Percentiles rank a stretch among this genome's conserved stretches.
Conservation (phyloP, 2,329 filamentous ascomycete genomes). For the Daldinia sp. region DNA sequence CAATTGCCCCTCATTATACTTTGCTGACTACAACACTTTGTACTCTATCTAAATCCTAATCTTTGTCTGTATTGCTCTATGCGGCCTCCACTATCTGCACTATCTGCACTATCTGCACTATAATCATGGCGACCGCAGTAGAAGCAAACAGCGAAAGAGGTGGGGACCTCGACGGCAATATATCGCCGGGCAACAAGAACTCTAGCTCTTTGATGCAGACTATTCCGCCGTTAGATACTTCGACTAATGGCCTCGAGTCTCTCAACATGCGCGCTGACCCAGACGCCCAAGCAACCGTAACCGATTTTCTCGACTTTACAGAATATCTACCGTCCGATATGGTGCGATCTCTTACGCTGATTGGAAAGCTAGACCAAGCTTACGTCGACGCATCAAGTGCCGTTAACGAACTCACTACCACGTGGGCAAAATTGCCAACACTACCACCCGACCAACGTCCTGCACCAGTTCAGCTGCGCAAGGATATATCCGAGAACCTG, state of each 20-base stretch:
- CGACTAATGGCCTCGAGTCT: slow-evolving; percentile 56
- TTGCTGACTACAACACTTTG: neutral
- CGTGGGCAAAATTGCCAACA: slow-evolving; percentile 68
- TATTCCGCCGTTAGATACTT: slow-evolving; percentile 49
- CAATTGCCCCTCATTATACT: neutral
- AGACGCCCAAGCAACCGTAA: slow-evolving; percentile 76
- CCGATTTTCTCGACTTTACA: slow-evolving; percentile 77
- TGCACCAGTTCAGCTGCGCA: slow-evolving; percentile 64
- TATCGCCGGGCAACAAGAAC: slow-evolving; percentile 54
- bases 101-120: neutral
- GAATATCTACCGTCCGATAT: slow-evolving; percentile 77
- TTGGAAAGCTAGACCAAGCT: slow-evolving; percentile 71
- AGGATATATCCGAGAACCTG: slow-evolving; percentile 70
- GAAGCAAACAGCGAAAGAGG: slow-evolving; percentile 41
- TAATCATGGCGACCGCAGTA: slow-evolving; percentile 42
- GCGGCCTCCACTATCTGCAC: too few species aligned
- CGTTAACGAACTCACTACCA: slow-evolving; percentile 67
- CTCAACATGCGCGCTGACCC: slow-evolving; percentile 70
- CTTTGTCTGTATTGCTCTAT: too few species aligned
- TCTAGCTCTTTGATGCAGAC: slow-evolving; percentile 50
- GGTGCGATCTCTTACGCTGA: slow-evolving; percentile 72
- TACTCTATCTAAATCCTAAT: neutral
- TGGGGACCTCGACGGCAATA: slow-evolving; percentile 45
- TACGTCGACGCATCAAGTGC: slow-evolving; percentile 68
- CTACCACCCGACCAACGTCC: slow-evolving; percentile 62